Conservation (phyloP, 352 stramenopile species). For the Elongisporangium prolatum region DNA sequence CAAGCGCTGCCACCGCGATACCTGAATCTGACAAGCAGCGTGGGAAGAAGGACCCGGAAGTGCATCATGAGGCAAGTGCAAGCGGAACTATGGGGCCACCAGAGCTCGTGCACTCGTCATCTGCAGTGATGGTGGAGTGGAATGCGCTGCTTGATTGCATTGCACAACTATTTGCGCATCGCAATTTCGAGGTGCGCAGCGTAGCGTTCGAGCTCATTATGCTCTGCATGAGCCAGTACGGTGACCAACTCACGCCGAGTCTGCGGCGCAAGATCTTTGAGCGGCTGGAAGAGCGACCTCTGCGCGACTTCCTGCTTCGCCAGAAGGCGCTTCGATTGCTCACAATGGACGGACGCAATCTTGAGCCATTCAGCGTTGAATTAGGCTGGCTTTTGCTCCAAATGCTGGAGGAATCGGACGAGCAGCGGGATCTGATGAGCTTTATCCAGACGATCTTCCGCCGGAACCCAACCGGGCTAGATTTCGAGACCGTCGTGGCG, state of each 20-base stretch:
- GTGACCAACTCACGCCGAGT: slow-evolving; percentile 31
- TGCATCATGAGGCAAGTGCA: not conserved
- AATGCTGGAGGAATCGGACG: slow-evolving; percentile 73
- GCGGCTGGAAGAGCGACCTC: slow-evolving; percentile 38
- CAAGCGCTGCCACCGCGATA: not conserved
- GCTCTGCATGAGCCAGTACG: slow-evolving; percentile 59
- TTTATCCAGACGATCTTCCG: slow-evolving; percentile 75
- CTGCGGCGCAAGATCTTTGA: slow-evolving; percentile 54
- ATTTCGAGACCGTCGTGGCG: slow-evolving; percentile 60
- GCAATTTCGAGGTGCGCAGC: slow-evolving; percentile 60
- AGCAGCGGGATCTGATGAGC: slow-evolving; percentile 66
- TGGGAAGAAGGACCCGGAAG: not conserved
- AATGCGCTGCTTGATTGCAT: slow-evolving; percentile 67
- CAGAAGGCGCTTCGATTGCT: slow-evolving; percentile 65
- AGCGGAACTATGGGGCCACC: not conserved
- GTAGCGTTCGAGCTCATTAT: slow-evolving; percentile 74
- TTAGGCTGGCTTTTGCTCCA: slow-evolving; percentile 73
- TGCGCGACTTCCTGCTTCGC: slow-evolving; percentile 48
- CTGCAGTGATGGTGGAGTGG: slow-evolving; percentile 24
- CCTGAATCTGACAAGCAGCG: not conserved
- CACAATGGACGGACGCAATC: slow-evolving; percentile 53
- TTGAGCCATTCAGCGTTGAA: slow-evolving; percentile 66
- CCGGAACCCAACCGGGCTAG: slow-evolving; percentile 45
- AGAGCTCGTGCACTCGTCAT: slow-evolving; percentile 6
- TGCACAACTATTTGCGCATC: slow-evolving; percentile 61